Conservation (phyloP, 2,329 filamentous ascomycete genomes). For the Leptodontidium sp. region DNA sequence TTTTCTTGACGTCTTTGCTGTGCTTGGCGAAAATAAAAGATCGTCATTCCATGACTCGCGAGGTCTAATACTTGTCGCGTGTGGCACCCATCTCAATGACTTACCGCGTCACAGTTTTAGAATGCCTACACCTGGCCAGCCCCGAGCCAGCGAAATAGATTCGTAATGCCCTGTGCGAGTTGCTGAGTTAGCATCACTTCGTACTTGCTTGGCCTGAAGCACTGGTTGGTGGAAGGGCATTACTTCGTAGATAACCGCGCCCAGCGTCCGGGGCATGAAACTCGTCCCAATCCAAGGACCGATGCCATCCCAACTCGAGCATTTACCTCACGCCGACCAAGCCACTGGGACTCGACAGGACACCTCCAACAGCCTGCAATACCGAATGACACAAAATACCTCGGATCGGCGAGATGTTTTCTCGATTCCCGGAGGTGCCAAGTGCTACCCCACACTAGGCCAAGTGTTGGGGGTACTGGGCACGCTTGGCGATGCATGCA, state of each 20-base stretch:
- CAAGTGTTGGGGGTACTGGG: slow-evolving; percentile 2
- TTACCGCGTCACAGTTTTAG: no score
- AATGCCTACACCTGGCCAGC: no score
- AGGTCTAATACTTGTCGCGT: no score
- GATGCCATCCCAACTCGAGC: neutral
- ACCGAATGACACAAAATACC: slow-evolving; percentile 17
- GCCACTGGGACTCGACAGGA: neutral
- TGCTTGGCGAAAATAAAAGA: no score
- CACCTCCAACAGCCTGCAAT: neutral
- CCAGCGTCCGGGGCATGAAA: neutral
- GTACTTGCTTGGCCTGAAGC: no score
- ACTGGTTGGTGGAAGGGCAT: neutral
- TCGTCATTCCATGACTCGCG: no score
- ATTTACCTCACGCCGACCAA: neutral
- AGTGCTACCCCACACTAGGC: slow-evolving; percentile 14
- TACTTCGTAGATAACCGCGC: neutral
- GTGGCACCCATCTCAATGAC: no score
- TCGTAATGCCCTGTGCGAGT: no score
- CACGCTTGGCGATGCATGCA: slow-evolving; percentile 1
- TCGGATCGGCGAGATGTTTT: slow-evolving; percentile 14
- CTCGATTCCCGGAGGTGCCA: neutral
- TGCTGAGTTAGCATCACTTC: no score
- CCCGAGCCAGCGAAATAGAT: no score
- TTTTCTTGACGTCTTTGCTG: no score
- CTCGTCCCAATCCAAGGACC: neutral